These are phyloP conservation scores for Botrytis squamosa DNA, from an alignment of 2,329 filamentous ascomycete species.

Conservation along the genomic window DNA sequence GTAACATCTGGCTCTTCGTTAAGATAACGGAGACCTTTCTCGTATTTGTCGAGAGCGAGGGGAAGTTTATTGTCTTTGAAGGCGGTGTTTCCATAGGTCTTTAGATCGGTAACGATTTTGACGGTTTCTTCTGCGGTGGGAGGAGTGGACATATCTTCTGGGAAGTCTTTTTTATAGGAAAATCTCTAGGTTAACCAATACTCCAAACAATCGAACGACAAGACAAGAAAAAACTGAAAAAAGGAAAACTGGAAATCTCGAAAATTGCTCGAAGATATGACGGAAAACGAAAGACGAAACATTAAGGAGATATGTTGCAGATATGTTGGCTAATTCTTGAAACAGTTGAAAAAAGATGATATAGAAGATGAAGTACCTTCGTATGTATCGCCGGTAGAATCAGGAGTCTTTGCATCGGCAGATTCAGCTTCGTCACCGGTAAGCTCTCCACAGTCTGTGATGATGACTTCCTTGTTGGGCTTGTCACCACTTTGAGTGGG, in stretches of 20 bases:
- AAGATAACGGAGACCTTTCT: slow-evolving; percentile 87
- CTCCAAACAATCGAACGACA: background rate
- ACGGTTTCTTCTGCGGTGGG: slow-evolving; percentile 66
- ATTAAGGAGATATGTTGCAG: background rate
- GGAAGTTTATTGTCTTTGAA: slow-evolving; percentile 76
- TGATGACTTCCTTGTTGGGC: slow-evolving; percentile 69
- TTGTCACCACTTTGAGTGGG: slow-evolving; percentile 74
- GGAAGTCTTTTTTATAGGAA: slow-evolving; percentile 61
- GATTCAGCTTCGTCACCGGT: slow-evolving; percentile 66
- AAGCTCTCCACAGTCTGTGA: slow-evolving; percentile 84
- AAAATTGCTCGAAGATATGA: background rate
- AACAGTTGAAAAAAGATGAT: slow-evolving; percentile 16
- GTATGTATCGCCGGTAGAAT: slow-evolving; percentile 84
- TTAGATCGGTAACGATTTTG: slow-evolving; percentile 80
- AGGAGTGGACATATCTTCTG: slow-evolving; percentile 70
- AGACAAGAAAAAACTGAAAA: background rate
- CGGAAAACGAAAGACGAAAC: background rate
- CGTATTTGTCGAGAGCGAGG: slow-evolving; percentile 83
- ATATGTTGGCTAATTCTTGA: slow-evolving; percentile 16
- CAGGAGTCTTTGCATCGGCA: slow-evolving; percentile 67
- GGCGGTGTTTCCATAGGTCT: slow-evolving; percentile 87
- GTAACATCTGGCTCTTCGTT: slow-evolving; percentile 79
- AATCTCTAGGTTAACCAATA: slow-evolving; percentile 9
- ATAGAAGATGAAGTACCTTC: slow-evolving; percentile 47
- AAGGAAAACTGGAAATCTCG: background rate